Base-by-base conservation (phyloP, 768 basidiomycete species). In the Auricularia heimuer region DNA sequence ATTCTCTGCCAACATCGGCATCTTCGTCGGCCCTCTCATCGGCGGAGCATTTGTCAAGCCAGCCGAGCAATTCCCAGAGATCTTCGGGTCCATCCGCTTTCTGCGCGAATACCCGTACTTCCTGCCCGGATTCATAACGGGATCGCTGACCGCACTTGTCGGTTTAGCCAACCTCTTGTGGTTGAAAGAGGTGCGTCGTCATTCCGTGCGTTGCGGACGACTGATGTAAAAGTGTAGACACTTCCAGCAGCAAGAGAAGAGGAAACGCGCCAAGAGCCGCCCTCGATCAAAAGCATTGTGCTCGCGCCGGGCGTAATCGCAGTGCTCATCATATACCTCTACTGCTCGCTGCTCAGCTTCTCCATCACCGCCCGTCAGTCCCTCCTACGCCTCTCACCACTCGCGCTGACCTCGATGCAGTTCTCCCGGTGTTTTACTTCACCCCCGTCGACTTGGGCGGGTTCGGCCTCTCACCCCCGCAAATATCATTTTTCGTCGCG, bases 81-180 rank as follows among this genome's bases (percentile, higher is more conserved):
- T 73, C 12, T 79, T 78, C 68, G 77, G 74, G 62, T 67, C 70
- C 21, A 70, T 77, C 24, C 68, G 65, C 10, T 68, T 81, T n/a
- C 78, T 80, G 70, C 66, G 69, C 42, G 68, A 68, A 2, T 77
- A 78, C 66, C 80, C 80, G 0, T 82, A 82, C 68, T 73, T 82
- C 42, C 73, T 82, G 0, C 80, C 81, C 0, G 77, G 77, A 51
- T 63, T 74, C 18, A 69, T 77, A 42, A 76, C 77, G 18, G 74
- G 71, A 8, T 66, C 69, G 11, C 73, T 80, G 47, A 76, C 79
- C 6, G 65, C 74, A 58, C 61, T 65, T 16, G 64, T 60, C 33
- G 56, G 24, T 1, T 3, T 60, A 12, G 24, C 14, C 29, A 60
- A 60, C 33, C 7, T 60, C 1, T 10, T 60, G 4, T 60, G 56